Base-by-base conservation (phyloP, 2,329 filamentous ascomycete species). In the Microcyclospora pomicola region DNA sequence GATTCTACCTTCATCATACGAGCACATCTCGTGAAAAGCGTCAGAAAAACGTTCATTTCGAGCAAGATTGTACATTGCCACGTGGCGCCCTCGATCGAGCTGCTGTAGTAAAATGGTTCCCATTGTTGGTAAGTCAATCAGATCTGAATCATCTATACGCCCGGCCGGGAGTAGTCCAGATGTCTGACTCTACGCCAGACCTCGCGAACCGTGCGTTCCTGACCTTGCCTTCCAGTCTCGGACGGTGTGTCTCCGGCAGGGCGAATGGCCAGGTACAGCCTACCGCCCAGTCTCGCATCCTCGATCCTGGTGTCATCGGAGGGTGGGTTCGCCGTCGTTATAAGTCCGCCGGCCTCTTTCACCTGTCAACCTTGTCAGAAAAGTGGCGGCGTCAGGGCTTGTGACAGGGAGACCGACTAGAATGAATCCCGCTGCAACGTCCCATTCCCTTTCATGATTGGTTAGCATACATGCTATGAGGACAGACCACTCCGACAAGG, bases 301-400 rank as follows among this genome's bases (percentile, higher is more conserved):
- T 69, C 62, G 15, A 85, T 76, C 0, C 65, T 57, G 2, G 68
- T 72, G 10, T 62, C 57, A 45, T 80, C 63, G 30, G 68, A 58
- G 0, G 80, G 80, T 2, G 80, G 79, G 48, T 84, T 84, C 0
- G 80, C 80, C 2, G 76, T 80, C 0, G 81, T 86, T 14, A 85
- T 67, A 3, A 86, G 56, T 0, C 82, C 82, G 1, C 81, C 81
- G 2, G 82, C 80, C 60, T 86, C 81, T 40, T 77, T 63, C 1
- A 86, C 61, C 19, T 24, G 19, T 24, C 19, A 24, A 5, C 19
- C 19, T 24, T 24, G 19, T 24, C 19, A 24, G 19, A 24, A 24
- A 24, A 24, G 19, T 24, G 19, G 19, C 19, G 19, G 4, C 19
- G 19, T 7, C 19, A 24, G 7, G 19, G 19, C 7, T 7, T 24